phyloP scores from a whole-genome alignment of 2,329 filamentous ascomycete species.

The Clarireedia homoeocarpa region DNA sequence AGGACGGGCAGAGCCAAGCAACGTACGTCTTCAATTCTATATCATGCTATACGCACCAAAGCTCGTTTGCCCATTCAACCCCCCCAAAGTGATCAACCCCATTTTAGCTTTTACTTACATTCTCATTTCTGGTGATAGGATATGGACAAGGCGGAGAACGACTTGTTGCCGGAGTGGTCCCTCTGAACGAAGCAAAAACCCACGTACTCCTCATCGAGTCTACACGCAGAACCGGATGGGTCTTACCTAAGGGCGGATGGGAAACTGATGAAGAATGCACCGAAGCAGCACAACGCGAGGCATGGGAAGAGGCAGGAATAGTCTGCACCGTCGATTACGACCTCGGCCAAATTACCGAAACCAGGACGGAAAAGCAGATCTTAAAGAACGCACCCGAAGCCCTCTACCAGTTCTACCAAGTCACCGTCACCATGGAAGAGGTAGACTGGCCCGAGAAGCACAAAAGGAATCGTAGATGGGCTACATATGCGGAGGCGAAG shows the following conservation, averaged over 20 bases:
- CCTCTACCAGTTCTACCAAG: slow-evolving; percentile 77
- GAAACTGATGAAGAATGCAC: slow-evolving; percentile 86
- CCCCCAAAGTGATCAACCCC: not conserved
- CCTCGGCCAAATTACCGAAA: slow-evolving; percentile 79
- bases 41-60: not conserved
- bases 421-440: slow-evolving; percentile 78
- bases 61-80: not conserved
- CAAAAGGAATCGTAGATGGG: slow-evolving; percentile 87
- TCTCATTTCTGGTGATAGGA: slow-evolving; percentile 46
- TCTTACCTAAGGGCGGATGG: slow-evolving; percentile 96
- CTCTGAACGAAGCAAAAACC: slow-evolving; percentile 76
- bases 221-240: slow-evolving; percentile 85
- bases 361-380: slow-evolving; percentile 67
- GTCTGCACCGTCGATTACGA: slow-evolving; percentile 76
- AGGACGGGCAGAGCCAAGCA: slow-evolving; percentile 72
- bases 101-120: slow-evolving; percentile 17
- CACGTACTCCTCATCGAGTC: slow-evolving; percentile 92
- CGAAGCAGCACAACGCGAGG: slow-evolving; percentile 80
- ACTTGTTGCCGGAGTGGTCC: slow-evolving; percentile 89
- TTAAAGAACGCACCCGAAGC: slow-evolving; percentile 55
- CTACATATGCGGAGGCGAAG: slow-evolving; percentile 75
- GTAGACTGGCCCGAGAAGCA: slow-evolving; percentile 87
- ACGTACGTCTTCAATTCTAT: slow-evolving; percentile 50
- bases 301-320: slow-evolving; percentile 97
- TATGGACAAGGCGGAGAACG: slow-evolving; percentile 90